Percentiles rank a stretch among this genome's conserved stretches.
These are phyloP conservation scores for Endoconidiophora laricicola DNA, from an alignment of 2,329 filamentous ascomycete genomes.

Conservation along the genomic window DNA sequence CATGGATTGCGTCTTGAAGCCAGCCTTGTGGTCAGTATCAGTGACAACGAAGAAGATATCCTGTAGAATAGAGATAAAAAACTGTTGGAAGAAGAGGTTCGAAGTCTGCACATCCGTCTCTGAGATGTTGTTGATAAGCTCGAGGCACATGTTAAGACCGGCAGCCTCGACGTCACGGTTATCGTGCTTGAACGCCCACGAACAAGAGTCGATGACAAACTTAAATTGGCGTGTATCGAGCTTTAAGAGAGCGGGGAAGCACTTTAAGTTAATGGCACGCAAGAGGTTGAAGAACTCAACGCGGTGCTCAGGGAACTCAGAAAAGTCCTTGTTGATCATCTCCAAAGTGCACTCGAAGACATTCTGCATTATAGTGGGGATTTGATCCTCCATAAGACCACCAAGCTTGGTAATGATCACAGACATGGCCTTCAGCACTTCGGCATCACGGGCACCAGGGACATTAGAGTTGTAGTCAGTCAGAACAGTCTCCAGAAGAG, in stretches of 20 bases:
- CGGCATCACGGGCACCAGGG: constrained; percentile 83
- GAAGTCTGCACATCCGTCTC: constrained; percentile 75
- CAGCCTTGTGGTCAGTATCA: constrained; percentile 95
- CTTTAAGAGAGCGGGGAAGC: constrained; percentile 86
- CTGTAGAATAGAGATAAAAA: constrained; percentile 88
- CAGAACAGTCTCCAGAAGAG: constrained; percentile 80
- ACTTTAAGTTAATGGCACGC: constrained; percentile 89
- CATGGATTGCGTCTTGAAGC: constrained; percentile 95
- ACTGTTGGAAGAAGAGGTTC: constrained; percentile 94
- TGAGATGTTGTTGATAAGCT: constrained; percentile 93
- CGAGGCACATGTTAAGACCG: constrained; percentile 93
- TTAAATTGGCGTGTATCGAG: constrained; percentile 96
- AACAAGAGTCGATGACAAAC: constrained; percentile 96
- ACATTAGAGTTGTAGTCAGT: constrained; percentile 97
- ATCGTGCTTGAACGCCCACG: constrained; percentile 99
- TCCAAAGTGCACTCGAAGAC: constrained; percentile 96
- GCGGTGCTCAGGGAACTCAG: constrained; percentile 93
- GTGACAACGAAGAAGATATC: constrained; percentile 98
- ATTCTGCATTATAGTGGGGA: constrained; percentile 93
- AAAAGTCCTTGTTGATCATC: constrained; percentile 99
- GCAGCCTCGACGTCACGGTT: constrained; percentile 95
- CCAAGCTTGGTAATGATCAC: constrained; percentile 93
- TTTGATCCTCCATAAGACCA: constrained; percentile 94
- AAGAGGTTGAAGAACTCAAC: constrained; percentile 99
- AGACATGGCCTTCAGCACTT: constrained; percentile 94